phyloP scores from a whole-genome alignment of 2,329 filamentous ascomycete genomes.

The Xylariaceae sp. region DNA sequence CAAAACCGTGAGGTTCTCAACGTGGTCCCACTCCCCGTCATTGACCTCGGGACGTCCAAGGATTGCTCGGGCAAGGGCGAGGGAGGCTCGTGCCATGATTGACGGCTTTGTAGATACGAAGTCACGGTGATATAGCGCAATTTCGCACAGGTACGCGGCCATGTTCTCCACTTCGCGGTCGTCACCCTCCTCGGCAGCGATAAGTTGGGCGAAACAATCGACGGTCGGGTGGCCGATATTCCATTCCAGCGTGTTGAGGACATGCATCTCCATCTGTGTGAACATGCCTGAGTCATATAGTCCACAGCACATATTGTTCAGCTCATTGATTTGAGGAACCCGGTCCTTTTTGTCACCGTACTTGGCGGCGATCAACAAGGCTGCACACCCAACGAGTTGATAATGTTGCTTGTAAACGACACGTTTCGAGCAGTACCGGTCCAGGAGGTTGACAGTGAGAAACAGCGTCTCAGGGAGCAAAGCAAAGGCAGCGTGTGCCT shows the following conservation, averaged over 20 bases:
- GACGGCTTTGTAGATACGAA: conserved; percentile 92
- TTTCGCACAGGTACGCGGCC: conserved; percentile 90
- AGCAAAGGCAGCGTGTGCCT: conserved; percentile 93
- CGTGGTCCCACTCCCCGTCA: conserved; percentile 72
- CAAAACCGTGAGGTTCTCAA: conserved; percentile 63
- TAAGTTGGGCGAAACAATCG: conserved; percentile 87
- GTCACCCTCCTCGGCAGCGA: conserved; percentile 72
- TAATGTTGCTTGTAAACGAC: conserved; percentile 99
- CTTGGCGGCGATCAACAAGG: conserved; percentile 94
- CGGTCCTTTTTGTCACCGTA: conserved; percentile 98
- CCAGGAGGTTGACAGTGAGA: conserved; percentile 91
- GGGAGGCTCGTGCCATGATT: conserved; percentile 80
- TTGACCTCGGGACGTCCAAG: conserved; percentile 73
- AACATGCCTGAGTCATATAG: conserved; percentile 99
- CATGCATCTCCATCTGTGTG: conserved; percentile 99
- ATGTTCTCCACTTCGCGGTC: conserved; percentile 91
- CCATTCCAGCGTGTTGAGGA: conserved; percentile 96
- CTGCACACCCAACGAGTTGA: conserved; percentile 93
- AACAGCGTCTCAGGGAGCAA: conserved; percentile 93
- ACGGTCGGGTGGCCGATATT: conserved; percentile 92
- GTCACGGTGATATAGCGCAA: conserved; percentile 92
- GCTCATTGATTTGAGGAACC: conserved; percentile 93
- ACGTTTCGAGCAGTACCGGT: conserved; percentile 94
- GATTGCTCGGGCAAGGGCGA: conserved; percentile 83
- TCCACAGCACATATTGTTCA: conserved; percentile 99